A percentile compares a stretch with the other conserved stretches of the same genome.
Conservation (phyloP, 1,139 yeast species). For the Diutina pseudorugosa region DNA sequence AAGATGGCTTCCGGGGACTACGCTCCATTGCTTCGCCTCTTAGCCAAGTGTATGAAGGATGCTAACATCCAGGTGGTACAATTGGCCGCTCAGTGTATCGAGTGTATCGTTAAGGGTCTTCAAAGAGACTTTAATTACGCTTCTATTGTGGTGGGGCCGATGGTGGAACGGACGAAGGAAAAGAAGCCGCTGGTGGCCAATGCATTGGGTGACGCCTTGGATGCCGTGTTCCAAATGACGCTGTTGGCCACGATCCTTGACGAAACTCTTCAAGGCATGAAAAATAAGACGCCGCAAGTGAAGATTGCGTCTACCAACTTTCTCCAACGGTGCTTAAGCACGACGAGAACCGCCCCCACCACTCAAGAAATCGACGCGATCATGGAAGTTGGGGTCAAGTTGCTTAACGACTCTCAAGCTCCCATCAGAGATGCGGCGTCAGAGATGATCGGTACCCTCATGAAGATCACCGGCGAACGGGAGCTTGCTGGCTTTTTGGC, state of each 20-base stretch:
- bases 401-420: conserved; percentile 73
- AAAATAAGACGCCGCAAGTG: conserved; percentile 77
- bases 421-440: conserved; percentile 75
- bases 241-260: conserved; percentile 49
- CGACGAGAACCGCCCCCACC: conserved; percentile 38
- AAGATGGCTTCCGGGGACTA: conserved; percentile 41
- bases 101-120: conserved; percentile 55
- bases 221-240: conserved; percentile 43
- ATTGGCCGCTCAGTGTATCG: conserved; percentile 61
- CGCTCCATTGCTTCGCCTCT: conserved; percentile 40
- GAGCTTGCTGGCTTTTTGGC: conserved; percentile 50
- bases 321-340: conserved; percentile 51
- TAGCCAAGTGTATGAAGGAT: conserved; percentile 75
- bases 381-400: conserved; percentile 42
- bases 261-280: conserved; percentile 46
- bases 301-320: conserved; percentile 58
- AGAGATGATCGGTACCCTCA: conserved; percentile 67
- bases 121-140: conserved; percentile 44
- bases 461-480: conserved; percentile 72
- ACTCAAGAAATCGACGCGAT: conserved; percentile 43
- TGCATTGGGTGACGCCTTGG: conserved; percentile 54
- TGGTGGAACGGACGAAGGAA: conserved; percentile 79
- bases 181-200: conserved; percentile 71
- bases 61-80: conserved; percentile 85
- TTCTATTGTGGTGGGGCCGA: conserved; percentile 43